Percentiles rank a stretch among this genome's conserved stretches.
phyloP scores from a whole-genome alignment of 2,329 filamentous ascomycete genomes.

The Aspergillus jensenii region DNA sequence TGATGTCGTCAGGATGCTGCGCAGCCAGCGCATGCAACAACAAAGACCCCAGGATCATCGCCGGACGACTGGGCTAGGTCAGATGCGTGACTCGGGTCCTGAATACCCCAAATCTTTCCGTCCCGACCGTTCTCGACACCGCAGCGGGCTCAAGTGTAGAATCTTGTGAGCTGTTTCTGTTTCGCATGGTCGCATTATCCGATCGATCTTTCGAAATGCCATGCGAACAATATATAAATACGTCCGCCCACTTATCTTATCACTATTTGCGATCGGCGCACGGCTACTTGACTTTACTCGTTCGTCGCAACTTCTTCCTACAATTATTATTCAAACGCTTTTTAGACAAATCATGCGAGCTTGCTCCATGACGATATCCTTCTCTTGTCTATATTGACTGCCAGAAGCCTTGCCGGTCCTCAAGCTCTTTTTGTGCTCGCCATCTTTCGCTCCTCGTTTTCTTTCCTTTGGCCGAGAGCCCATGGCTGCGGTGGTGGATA shows the following conservation, averaged over 20 bases:
- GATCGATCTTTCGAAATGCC: neutral
- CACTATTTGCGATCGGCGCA: slow-evolving; percentile 2
- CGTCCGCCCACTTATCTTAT: neutral
- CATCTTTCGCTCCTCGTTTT: slow-evolving; percentile 8
- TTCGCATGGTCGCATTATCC: neutral
- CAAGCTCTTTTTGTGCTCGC: slow-evolving; percentile 9
- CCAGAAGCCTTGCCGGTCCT: slow-evolving; percentile 13
- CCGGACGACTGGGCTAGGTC: slow-evolving; percentile 33
- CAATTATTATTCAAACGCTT: slow-evolving; percentile 1
- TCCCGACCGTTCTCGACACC: slow-evolving; percentile 39
- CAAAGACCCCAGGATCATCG: slow-evolving; percentile 38
- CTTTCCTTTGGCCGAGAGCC: slow-evolving; percentile 4
- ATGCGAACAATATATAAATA: neutral
- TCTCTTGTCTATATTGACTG: slow-evolving; percentile 22
- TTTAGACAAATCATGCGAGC: slow-evolving; percentile 15
- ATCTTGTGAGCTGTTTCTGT: slow-evolving; percentile 32
- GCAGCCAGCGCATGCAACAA: slow-evolving; percentile 70
- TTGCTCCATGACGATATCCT: slow-evolving; percentile 16
- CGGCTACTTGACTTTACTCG: neutral
- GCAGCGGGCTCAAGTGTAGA: slow-evolving; percentile 36
- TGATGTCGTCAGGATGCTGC: slow-evolving; percentile 88
- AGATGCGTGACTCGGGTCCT: slow-evolving; percentile 36
- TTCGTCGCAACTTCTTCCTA: neutral
- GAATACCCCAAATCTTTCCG: slow-evolving; percentile 43
- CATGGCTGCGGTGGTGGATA: slow-evolving; percentile 14